These are phyloP conservation scores for Neltuma alba DNA, from an alignment of 306 rosid genomes.

Conservation along the genomic window DNA sequence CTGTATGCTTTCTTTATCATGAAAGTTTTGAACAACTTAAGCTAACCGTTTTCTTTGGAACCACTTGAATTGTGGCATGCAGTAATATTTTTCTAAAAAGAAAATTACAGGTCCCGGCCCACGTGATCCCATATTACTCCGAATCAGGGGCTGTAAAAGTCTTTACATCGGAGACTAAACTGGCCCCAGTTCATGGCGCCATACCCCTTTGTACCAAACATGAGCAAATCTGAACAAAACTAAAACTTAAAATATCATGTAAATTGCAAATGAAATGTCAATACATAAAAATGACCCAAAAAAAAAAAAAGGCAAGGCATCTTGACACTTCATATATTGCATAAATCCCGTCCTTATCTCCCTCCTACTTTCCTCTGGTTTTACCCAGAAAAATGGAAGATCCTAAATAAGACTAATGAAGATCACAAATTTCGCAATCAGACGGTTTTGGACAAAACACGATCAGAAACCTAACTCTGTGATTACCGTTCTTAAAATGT, in stretches of 20 bases:
- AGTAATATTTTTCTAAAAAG: background rate
- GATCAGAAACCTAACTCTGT: conserved; percentile 14
- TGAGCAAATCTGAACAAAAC: no score
- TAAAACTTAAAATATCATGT: background rate
- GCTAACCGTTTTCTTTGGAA: background rate
- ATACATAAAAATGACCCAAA: background rate
- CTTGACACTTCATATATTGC: no score
- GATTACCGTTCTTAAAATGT: conserved; percentile 32
- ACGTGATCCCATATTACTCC: background rate
- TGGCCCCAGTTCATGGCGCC: background rate
- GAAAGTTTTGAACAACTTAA: background rate
- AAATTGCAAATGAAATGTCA: background rate
- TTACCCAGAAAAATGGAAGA: conserved; percentile 24
- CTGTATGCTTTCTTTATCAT: no score
- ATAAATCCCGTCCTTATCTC: conserved; percentile 8
- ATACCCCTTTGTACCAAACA: background rate
- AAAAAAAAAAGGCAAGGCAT: no score
- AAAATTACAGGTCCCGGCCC: background rate
- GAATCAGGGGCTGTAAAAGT: background rate
- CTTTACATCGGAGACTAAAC: background rate
- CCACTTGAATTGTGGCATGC: background rate
- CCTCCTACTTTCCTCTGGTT: background rate
- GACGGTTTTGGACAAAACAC: background rate
- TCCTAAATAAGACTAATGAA: conserved; percentile 30
- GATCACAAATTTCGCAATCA: background rate